Conservation (phyloP, 2,329 filamentous ascomycete species). For the Aspergillus udagawae region DNA sequence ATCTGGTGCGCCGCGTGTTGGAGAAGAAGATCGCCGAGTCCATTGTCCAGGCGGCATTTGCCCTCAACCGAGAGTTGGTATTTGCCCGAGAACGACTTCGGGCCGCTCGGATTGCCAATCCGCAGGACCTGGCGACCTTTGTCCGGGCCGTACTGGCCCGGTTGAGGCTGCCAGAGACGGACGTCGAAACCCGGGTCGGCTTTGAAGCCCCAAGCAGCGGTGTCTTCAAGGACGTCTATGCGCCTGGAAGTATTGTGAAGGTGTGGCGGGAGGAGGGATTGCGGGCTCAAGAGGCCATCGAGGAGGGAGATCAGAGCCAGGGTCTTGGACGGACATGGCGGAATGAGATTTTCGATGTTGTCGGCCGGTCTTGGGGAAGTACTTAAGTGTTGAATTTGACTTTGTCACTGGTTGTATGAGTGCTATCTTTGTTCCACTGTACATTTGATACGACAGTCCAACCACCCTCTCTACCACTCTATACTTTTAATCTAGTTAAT, state of each 20-base stretch:
- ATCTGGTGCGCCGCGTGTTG: conserved; percentile 72
- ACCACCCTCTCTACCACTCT: not conserved
- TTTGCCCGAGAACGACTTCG: conserved; percentile 83
- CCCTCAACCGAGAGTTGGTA: conserved; percentile 77
- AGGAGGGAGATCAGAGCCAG: conserved; percentile 62
- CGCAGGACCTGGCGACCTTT: conserved; percentile 76
- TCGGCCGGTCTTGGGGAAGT: conserved; percentile 3
- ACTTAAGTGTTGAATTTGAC: not conserved
- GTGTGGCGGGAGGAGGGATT: conserved; percentile 80
- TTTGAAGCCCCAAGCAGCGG: conserved; percentile 58
- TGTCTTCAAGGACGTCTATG: conserved; percentile 79
- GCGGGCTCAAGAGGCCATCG: conserved; percentile 66
- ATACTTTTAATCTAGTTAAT: not conserved
- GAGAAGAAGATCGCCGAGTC: conserved; percentile 72
- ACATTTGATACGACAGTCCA: not conserved
- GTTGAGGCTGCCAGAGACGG: conserved; percentile 69
- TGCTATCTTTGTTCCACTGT: not conserved
- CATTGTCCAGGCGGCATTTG: conserved; percentile 66
- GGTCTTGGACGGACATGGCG: conserved; percentile 60
- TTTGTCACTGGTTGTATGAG: not conserved
- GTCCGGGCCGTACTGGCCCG: conserved; percentile 75
- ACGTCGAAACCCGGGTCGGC: conserved; percentile 70
- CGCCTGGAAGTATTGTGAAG: conserved; percentile 83
- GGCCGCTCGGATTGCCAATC: conserved; percentile 77
- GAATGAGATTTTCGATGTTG: conserved; percentile 72